phyloP scores from a whole-genome alignment of 805 yeast species.

The Metschnikowia cubensis region DNA sequence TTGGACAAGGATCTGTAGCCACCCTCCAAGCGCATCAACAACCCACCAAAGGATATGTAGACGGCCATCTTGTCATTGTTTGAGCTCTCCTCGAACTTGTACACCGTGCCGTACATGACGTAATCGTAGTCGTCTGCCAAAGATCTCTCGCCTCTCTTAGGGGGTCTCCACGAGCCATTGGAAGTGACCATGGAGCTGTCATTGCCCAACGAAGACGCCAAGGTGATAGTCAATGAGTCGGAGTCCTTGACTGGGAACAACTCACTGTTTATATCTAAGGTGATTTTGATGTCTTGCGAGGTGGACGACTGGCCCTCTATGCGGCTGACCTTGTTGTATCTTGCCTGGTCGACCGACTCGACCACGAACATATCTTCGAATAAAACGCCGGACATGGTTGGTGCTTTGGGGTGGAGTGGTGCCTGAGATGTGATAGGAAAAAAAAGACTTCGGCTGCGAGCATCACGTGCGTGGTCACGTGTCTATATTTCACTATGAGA shows the following conservation, averaged over 20 bases:
- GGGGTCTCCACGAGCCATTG: slow-evolving; percentile 77
- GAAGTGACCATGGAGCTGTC: slow-evolving; percentile 43
- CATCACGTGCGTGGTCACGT: slow-evolving; percentile 2
- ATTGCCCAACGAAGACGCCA: slow-evolving; percentile 70
- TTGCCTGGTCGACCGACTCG: slow-evolving; percentile 77
- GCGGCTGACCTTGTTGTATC: slow-evolving; percentile 90
- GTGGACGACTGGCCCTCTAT: slow-evolving; percentile 85
- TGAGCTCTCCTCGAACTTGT: slow-evolving; percentile 85
- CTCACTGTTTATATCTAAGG: slow-evolving; percentile 87
- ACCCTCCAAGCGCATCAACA: slow-evolving; percentile 91
- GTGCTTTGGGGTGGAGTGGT: slow-evolving; percentile 2
- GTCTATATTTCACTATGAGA: background rate
- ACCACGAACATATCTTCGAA: slow-evolving; percentile 92
- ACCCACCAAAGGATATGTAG: slow-evolving; percentile 93
- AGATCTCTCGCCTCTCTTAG: slow-evolving; percentile 76
- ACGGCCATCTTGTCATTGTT: slow-evolving; percentile 72
- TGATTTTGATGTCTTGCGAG: slow-evolving; percentile 71
- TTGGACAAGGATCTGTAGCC: slow-evolving; percentile 83
- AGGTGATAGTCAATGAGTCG: slow-evolving; percentile 78
- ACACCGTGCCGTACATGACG: slow-evolving; percentile 97
- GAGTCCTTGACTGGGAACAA: slow-evolving; percentile 77
- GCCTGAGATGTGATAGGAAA: slow-evolving; percentile 3
- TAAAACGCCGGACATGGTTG: slow-evolving; percentile 53
- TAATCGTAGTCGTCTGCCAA: slow-evolving; percentile 96
- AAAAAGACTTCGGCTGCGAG: slow-evolving; percentile 3